Base-by-base conservation (phyloP, 2,329 filamentous ascomycete species). In the Mycocentrospora acerina region DNA sequence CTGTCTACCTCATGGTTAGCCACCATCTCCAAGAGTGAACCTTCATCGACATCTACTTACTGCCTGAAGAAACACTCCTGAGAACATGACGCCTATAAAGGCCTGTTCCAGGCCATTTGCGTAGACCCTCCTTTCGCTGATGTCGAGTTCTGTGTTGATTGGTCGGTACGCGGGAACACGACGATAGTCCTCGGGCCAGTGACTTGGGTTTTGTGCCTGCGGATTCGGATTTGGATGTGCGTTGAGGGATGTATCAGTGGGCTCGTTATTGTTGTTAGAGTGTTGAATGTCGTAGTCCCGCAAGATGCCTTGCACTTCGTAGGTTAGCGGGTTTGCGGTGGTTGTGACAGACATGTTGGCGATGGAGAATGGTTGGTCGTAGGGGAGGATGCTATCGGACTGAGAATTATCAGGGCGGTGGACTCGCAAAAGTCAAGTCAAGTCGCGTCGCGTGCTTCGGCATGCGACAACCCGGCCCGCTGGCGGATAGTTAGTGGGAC, bases 31-130 rank as follows among this genome's bases (percentile, higher is more conserved):
- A 2, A n/a, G 19, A 8, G 7, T 7, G 10, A 13, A 14, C 8
- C 2, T 18, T 32, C 19, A 18, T 15, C 9, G 10, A 39, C 27
- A 16, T 16, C 10, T 9, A 69, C 66, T 57, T 46, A 73, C 69
- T 42, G 68, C 69, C 51, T 74, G 70, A 31, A 71, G 51, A 47
- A 63, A 66, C 10, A 74, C 68, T 5, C 71, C 76, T 18, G 66
- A 68, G 44, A 78, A 74, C 75, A 79, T 79, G 0, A 73, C 58
- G 14, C 64, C 56, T 13, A 80, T 65, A 49, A 80, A 78, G 6
- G 63, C 66, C 28, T 59, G 58, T 53, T 79, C 77, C 5, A 65
- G 59, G 2, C 46, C 48, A 50, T 71, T 76, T n/a, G 54, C 56
- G 26, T 72, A 75, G 0, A 68, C 67, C 3, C 72, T 62, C n/a